Evolutionary conservation across 2,329 filamentous ascomycete species (phyloP), one percentile per base, ranked within the genome.

Genomic region (Xylariaceae sp.): DNA sequence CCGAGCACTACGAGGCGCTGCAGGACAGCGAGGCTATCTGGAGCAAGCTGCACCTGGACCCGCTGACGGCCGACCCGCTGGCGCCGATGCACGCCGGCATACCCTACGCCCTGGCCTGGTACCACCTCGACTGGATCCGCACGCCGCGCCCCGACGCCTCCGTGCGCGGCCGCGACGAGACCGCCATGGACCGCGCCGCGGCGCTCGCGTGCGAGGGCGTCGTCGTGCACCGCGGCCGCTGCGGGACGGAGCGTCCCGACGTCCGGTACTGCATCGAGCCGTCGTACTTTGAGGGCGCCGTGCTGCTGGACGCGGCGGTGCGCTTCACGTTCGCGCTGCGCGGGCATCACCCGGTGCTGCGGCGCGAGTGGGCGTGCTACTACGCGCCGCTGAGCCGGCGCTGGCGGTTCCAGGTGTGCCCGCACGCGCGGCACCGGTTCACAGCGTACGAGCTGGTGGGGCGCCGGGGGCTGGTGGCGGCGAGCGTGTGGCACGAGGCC

Each of bases 111-210:
- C 22, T 51, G 13, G 45, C 48, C 6, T 51, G 40, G 24, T 49
- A 49, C 24, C 50, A 52, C 37, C 31, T 51, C 31, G 47, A 34
- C 46, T 49, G 50, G 48, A 18, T 39, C 22, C 22, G 22, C 11
- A 26, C 6, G 6, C 22, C 22, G 22, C 22, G 22, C 22, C 22
- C 22, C 6, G 22, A 11, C 6, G 6, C 22, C 6, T 26, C 11
- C 6, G 22, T 6, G 22, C 22, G 22, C 6, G 22, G 22, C 6
- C 22, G 22, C 22, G 8, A 18, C 34, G 13, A n/a, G 18, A 19
- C 34, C 4, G 15, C 15, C 19, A 39, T 15, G 29, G 34, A 28
- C 12, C 42, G 48, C 31, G 35, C 22, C 16, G 17, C 30, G 6
- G 12, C 26, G 16, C 37, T 51, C 9, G 19, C 35, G 2, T 49